Evolutionary conservation across 2,329 filamentous ascomycete species (phyloP), one percentile per base, ranked within the genome.

Genomic region (Botryotinia convoluta): DNA sequence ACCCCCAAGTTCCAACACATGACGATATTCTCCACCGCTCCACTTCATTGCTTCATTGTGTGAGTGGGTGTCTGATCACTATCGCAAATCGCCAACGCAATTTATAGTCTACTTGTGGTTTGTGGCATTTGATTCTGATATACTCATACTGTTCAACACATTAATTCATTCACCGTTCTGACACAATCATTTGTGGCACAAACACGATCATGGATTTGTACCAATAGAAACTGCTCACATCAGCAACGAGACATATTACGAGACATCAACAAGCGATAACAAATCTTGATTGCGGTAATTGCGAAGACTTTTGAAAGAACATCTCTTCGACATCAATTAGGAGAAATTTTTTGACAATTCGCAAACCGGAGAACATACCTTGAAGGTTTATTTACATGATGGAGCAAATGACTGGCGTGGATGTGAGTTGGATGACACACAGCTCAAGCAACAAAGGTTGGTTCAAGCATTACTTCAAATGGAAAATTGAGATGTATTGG

Each of bases 341-440:
- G 54, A 57, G 35, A 45, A n/a, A 44, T 44, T 44, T 35, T 48
- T 10, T 10, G 44, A 29, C 35, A 35, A 48, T 44, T 18, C 26
- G 64, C 44, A 59, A 44, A 54, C 10, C 26, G 44, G 39, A 51
- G 20, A 8, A 39, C 14, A 44, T n/a, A 20, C 44, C 32, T 42
- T 32, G 37, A 44, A 39, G 68, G n/a, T 22, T 70, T 57, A 26
- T 45, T 48, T 69, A 61, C 44, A 75, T 57, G 29, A 81, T 81
- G 80, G 80, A 81, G 75, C 78, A 75, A 67, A 75, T 80, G 68
- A 79, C 80, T 70, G 80, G 79, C 22, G 78, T 81, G 32, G 80
- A 81, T 74, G 77, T 81, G 57, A 79, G 78, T 51, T 81, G 80
- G 80, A 80, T 81, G 78, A 80, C 74, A 77, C 77, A 79, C 42